Base-by-base conservation (phyloP, 2,329 filamentous ascomycete genomes). In the Epichloe uncinata region DNA sequence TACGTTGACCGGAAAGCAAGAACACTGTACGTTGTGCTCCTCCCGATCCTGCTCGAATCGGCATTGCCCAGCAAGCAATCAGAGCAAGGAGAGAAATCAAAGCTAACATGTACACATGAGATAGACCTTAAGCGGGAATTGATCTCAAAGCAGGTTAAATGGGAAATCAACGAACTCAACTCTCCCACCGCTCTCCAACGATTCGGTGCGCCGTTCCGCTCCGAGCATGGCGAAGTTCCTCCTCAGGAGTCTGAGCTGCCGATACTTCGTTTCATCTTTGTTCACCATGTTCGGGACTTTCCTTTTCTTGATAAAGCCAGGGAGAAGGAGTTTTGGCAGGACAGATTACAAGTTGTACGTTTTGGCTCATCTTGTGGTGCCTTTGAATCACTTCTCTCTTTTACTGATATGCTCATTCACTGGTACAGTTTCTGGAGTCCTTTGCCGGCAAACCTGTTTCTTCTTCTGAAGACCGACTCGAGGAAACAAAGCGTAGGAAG, bases 281-380 rank as follows among this genome's bases (percentile, higher is more conserved):
- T 97, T 49, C 85, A 97, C 64, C 90, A 97, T 81, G 82, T 98
- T 52, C 88, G 93, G 61, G 94, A 97, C 61, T 98, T 98, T 61
- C 93, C 93, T 1, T 98, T 98, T 63, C 78, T 98, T 55, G 89
- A 98, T 68, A 88, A 95, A 73, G 93, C 93, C 20, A 85, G 81
- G 62, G 93, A 98, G 76, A 95, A 97, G 77, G 93, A 98, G 69
- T 98, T 98, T 62, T 98, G 93, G 93, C 93, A 98, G 70, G 89
- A 97, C 64, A 97, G 95, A 67, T 73, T 98, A 53, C 93, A 98
- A 73, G 80, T 90, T 63, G 87, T 95, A 70, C 58, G 85, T 82
- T 42, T 22, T 36, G 30, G 37, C 16, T 36, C 40, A 3, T 26
- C 11, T 38, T 30, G 36, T 48, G 40, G 34, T 35, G 36, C 22